Evolutionary conservation across 2,329 filamentous ascomycete genomes (phyloP).

Genomic region (Beauveria pseudobassiana): DNA sequence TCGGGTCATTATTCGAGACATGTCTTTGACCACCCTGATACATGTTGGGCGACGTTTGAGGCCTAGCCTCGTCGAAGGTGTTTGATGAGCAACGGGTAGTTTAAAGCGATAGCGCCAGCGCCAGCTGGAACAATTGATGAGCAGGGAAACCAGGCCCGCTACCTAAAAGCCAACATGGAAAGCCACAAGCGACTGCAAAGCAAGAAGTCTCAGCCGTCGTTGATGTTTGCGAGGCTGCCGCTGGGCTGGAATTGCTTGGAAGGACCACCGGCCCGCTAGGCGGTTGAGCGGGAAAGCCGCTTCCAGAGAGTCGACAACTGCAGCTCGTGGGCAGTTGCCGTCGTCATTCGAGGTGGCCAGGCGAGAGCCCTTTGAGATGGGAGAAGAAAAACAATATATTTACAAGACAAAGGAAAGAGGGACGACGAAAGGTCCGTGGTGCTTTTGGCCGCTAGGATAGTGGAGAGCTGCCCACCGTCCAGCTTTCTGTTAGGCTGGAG

Average conservation of each 20-base stretch:
- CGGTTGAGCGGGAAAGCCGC: neutral
- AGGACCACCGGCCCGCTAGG: neutral
- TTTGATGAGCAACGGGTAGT: neutral
- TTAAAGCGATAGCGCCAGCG: neutral
- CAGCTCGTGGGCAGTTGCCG: neutral
- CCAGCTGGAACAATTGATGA: neutral
- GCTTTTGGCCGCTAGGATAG: neutral
- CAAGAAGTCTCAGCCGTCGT: neutral
- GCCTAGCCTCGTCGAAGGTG: neutral
- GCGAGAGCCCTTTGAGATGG: neutral
- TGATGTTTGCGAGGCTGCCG: neutral
- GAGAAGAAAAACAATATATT: neutral
- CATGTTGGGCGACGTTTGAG: slow-evolving; percentile 33
- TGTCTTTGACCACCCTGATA: slow-evolving; percentile 47
- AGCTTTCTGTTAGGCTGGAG: neutral
- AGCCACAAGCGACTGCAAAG: neutral
- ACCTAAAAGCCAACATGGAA: neutral
- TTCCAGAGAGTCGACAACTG: neutral
- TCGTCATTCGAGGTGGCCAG: slow-evolving; percentile 2
- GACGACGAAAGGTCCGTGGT: neutral
- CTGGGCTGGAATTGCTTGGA: slow-evolving; percentile 1
- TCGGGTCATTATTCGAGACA: slow-evolving; percentile 38
- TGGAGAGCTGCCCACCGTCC: slow-evolving; percentile 7
- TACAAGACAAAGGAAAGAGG: neutral
- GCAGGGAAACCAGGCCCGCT: neutral